Conservation (phyloP, 768 basidiomycete genomes). For the Kwoniella sp. region DNA sequence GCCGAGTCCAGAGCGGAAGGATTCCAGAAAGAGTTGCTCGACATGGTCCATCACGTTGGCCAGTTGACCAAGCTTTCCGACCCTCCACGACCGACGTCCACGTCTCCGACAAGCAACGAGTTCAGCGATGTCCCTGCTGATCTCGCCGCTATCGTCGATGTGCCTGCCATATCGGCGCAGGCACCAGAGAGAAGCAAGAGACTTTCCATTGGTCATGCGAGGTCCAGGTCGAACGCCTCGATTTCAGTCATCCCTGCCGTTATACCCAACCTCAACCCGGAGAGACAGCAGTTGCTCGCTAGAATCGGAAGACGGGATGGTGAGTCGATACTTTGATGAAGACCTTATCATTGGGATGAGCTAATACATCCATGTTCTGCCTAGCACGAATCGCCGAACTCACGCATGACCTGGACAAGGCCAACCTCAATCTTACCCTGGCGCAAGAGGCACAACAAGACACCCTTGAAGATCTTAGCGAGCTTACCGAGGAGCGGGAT, state of each 20-base stretch:
- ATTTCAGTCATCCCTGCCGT: neutral
- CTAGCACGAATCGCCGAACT: conserved; percentile 22
- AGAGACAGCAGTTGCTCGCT: conserved; percentile 21
- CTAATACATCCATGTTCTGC: neutral
- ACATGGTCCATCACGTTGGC: conserved; percentile 23
- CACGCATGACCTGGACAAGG: conserved; percentile 12
- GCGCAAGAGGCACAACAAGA: conserved; percentile 25
- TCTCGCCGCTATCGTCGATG: neutral
- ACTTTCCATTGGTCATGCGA: conserved; percentile 18
- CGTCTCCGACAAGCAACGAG: neutral
- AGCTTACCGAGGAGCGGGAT: conserved; percentile 14
- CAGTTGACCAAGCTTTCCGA: conserved; percentile 18
- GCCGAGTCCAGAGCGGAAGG: conserved; percentile 13
- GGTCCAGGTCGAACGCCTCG: conserved; percentile 16
- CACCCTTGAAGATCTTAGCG: conserved; percentile 17
- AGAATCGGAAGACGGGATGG: conserved; percentile 20
- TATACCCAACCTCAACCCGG: conserved; percentile 16
- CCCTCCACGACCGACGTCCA: conserved; percentile 9
- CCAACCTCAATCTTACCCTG: conserved; percentile 14
- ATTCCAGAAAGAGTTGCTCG: conserved; percentile 18
- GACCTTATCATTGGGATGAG: no score
- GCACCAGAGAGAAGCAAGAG: conserved; percentile 13
- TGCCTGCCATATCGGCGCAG: neutral
- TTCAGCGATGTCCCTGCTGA: conserved; percentile 16
- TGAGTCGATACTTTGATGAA: conserved; percentile 11